These are phyloP conservation scores for Pseudonitzschia multiseries DNA, from an alignment of 108 stramenopile species.

Conservation along the genomic window DNA sequence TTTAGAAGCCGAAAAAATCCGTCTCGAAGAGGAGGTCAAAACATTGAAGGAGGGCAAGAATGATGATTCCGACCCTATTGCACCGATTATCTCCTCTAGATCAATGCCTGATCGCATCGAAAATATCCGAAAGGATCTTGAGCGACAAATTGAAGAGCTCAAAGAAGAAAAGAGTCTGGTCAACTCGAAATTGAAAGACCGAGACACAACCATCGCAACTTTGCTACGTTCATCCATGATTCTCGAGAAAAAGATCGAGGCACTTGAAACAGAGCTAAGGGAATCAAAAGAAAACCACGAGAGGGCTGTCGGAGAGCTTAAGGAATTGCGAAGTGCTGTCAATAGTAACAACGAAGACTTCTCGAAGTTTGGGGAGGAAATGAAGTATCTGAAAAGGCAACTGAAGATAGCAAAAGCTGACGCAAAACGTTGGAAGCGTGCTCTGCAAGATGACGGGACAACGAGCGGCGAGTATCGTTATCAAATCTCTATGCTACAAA, in stretches of 20 bases:
- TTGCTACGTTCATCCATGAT: conserved; percentile 64
- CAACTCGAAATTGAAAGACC: conserved; percentile 53
- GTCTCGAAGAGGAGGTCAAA: conserved; percentile 20
- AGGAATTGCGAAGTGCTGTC: conserved; percentile 17
- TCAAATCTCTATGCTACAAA: conserved; percentile 34
- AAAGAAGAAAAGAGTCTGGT: conserved; percentile 33
- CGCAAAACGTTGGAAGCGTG: conserved; percentile 29
- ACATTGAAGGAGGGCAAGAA: conserved; percentile 21
- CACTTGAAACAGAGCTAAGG: conserved; percentile 44
- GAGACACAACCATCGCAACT: conserved; percentile 73
- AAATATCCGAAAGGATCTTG: conserved; percentile 7
- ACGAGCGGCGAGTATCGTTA: conserved; percentile 25
- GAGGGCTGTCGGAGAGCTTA: conserved; percentile 17
- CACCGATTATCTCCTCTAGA: neutral
- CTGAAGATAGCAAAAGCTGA: conserved; percentile 41
- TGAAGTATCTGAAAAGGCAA: conserved; percentile 24
- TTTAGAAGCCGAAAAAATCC: conserved; percentile 14
- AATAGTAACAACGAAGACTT: conserved; percentile 22
- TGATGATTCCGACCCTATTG: neutral
- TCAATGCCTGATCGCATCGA: neutral
- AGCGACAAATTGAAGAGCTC: conserved; percentile 13
- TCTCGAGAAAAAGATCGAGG: conserved; percentile 52
- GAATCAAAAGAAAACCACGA: conserved; percentile 25
- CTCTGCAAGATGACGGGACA: conserved; percentile 24
- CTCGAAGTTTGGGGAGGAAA: conserved; percentile 30